A percentile compares a stretch with the other conserved stretches of the same genome.
phyloP scores from a whole-genome alignment of 2,329 filamentous ascomycete genomes.

The Ophiosphaerella korrae region DNA sequence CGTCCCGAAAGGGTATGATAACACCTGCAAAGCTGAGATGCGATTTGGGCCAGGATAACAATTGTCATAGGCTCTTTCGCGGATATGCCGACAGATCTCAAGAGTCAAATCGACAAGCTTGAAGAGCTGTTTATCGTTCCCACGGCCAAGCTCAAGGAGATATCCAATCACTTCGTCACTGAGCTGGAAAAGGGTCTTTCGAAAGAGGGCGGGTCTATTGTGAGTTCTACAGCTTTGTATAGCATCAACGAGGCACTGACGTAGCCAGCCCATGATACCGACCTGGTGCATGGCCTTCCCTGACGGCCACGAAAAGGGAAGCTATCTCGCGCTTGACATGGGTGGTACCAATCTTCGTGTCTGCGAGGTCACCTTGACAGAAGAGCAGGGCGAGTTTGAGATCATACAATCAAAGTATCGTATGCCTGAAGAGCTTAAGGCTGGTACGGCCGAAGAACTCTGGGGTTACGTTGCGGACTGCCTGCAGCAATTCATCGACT shows the following conservation, averaged over 20 bases:
- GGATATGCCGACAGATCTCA: conserved; percentile 85
- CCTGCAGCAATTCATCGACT: conserved; percentile 87
- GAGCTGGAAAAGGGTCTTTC: conserved; percentile 88
- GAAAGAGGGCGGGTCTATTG: conserved; percentile 89
- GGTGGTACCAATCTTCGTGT: conserved; percentile 95
- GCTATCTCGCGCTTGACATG: conserved; percentile 91
- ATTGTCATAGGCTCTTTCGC: conserved; percentile 75
- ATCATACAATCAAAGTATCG: conserved; percentile 97
- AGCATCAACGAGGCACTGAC: conserved; percentile 65
- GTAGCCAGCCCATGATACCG: conserved; percentile 86
- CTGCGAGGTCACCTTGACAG: conserved; percentile 87
- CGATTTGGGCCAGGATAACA: conserved; percentile 25
- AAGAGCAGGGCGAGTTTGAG: conserved; percentile 90
- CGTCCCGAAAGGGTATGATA: conserved; percentile 74
- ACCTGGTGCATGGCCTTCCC: conserved; percentile 96
- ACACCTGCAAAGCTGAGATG: conserved; percentile 1
- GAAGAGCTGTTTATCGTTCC: conserved; percentile 85
- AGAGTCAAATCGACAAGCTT: conserved; percentile 78
- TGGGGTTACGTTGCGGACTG: conserved; percentile 97
- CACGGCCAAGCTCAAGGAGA: conserved; percentile 79
- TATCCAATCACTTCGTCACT: conserved; percentile 85
- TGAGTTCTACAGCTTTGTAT: conserved; percentile 77
- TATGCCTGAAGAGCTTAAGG: conserved; percentile 93
- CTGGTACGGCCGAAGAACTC: conserved; percentile 80
- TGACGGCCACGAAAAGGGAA: conserved; percentile 84